Percentiles rank a stretch among this genome's conserved stretches.
These are phyloP conservation scores for Phytophthora sp. DNA, from an alignment of 352 stramenopile genomes.

Conservation along the genomic window DNA sequence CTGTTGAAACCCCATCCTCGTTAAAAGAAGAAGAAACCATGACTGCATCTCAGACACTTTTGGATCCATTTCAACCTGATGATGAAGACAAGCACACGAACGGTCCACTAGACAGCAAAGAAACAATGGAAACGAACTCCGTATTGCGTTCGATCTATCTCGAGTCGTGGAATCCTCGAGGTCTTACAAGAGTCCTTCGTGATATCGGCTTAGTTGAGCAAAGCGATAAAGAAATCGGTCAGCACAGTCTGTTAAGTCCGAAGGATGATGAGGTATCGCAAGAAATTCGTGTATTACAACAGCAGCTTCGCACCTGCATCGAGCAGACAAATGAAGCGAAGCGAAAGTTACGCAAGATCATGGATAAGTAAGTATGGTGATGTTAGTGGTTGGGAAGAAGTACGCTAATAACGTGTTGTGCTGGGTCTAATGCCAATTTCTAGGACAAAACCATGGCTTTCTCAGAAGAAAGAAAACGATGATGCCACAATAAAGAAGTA, in stretches of 20 bases:
- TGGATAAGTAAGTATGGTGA: slow-evolving; percentile 49
- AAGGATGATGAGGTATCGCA: slow-evolving; percentile 70
- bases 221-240: slow-evolving; percentile 28
- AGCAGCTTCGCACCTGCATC: slow-evolving; percentile 44
- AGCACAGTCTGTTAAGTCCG: slow-evolving; percentile 26
- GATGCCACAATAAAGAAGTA: slow-evolving; percentile 62
- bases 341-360: slow-evolving; percentile 52
- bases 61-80: slow-evolving; percentile 14
- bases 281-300: slow-evolving; percentile 66
- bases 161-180: slow-evolving; percentile 34
- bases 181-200: slow-evolving; percentile 36
- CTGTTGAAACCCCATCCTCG: slow-evolving; percentile 6
- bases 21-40: slow-evolving; percentile 8
- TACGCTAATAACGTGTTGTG: slow-evolving; percentile 1
- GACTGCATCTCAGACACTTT: not conserved
- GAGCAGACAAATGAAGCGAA: slow-evolving; percentile 68
- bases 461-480: slow-evolving; percentile 47
- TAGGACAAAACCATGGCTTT: slow-evolving; percentile 75
- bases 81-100: slow-evolving; percentile 25
- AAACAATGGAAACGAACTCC: slow-evolving; percentile 5
- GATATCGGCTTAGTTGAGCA: slow-evolving; percentile 62
- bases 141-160: slow-evolving; percentile 10
- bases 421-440: not conserved
- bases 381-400: not conserved
- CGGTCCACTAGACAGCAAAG: slow-evolving; percentile 3